Base-by-base conservation (phyloP, 768 basidiomycete species). In the Cystofilobasidium ferigula region DNA sequence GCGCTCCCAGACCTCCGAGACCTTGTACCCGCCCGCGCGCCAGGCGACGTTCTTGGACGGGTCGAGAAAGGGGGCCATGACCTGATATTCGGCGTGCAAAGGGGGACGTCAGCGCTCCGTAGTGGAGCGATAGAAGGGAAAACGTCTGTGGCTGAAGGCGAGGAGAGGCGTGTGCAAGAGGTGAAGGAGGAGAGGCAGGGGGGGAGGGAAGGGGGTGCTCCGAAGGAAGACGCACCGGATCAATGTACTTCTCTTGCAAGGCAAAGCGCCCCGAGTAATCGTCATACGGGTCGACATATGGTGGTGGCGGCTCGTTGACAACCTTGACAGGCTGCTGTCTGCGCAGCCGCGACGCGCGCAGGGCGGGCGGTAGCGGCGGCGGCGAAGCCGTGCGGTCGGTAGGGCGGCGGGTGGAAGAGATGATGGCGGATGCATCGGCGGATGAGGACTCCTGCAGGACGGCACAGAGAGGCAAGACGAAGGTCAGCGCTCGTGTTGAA, bases 1-100 rank as follows among this genome's bases (percentile, higher is more conserved):
- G 62, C 89, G 80, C 71, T 86, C 86, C 89, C 89, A 92, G 51
- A 86, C 88, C 73, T 92, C 87, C 68, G 87, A 84, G 5, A 88
- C 79, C 69, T 78, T 80, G 73, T 89, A 93, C 12, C 90, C 90
- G 12, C 89, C 90, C 26, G 84, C 89, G 48, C 85, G 79, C 85
- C 86, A 87, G 70, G 86, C 40, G 42, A 24, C 66, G 22, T 30
- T 57, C 45, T 35, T 38, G 6, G 48, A 35, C 32, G 51, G 28
- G 51, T 84, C 18, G 86, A 86, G 68, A 87, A 87, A 66, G 8
- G 30, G 28, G 34, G 57, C 60, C 54, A 43, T 57, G 7, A 28
- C 42, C 60, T 22, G 83, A 77, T 72, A 89, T 88, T 71, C 82
- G 42, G 4, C n/a, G 28, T 7, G 24, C 10, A 18, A 7, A 51